Base-by-base conservation (phyloP, 352 stramenopile genomes). In the Globisporangium okanoganense region DNA sequence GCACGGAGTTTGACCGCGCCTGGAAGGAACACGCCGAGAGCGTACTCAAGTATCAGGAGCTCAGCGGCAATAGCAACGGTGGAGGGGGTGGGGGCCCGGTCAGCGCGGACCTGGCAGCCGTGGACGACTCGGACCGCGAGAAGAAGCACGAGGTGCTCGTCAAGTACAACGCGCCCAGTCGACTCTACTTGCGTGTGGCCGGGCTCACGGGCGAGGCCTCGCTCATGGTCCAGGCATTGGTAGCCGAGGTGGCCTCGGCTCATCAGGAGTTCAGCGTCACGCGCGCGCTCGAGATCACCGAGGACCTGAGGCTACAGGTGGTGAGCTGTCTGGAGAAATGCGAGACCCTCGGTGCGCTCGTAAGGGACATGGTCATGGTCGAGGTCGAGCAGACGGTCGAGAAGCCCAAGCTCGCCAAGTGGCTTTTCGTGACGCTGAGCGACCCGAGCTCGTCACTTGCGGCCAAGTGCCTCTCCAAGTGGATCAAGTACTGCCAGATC, bases 121-220 rank as follows among this genome's bases (percentile, higher is more conserved):
- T 75, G 36, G 64, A 62, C 20, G 60, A 75, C 48, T 62, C 69
- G 9, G 78, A 89, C 22, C 71, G 85, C 10, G 59, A 65, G 20
- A 58, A 58, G 50, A 90, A 88, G 57, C 79, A 88, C 31, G 82
- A 92, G 43, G 82, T 92, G 38, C 69, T 92, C 2, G 78, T 87
- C 69, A 92, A 92, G 66, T 92, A 92, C 61, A 90, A 90, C 47
- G 68, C 71, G 0, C 82, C 82, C 13, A 92, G 88, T 56, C 82
- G 77, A 47, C 54, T 82, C 2, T 92, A 90, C 61, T 31, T 92
- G 24, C 74, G 71, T 0, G 67, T 92, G 22, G 79, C 82, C 7
- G 71, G 78, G 16, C 72, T 88, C 48, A 85, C 76, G 2, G 82
- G 82, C 24, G 79, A 90, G 49, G 75, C 80, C 0, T 87, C 82